Conservation (phyloP, 2,329 filamentous ascomycete species). For the Ambrosiella beaveri region DNA sequence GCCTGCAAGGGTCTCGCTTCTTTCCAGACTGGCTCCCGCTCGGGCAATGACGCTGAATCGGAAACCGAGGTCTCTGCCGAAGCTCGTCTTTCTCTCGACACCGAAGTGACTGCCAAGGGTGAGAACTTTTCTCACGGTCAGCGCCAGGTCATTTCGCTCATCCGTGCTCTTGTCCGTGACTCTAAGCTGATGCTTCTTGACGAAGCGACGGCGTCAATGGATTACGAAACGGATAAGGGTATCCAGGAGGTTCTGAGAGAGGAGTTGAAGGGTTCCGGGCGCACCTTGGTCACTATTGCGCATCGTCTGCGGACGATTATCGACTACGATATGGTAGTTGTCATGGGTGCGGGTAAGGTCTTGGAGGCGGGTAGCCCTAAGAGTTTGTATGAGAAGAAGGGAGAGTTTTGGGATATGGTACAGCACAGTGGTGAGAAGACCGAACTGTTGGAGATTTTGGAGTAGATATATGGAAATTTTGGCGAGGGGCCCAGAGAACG, state of each 20-base stretch:
- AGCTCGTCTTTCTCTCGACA: slow-evolving; percentile 22
- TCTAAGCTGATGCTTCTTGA: slow-evolving; percentile 31
- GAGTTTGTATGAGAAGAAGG: slow-evolving; percentile 27
- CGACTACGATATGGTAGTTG: slow-evolving; percentile 33
- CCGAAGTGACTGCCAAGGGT: slow-evolving; percentile 26
- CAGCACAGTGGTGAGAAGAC: slow-evolving; percentile 36
- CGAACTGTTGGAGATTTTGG: slow-evolving; percentile 10
- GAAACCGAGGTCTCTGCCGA: slow-evolving; percentile 7
- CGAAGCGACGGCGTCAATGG: slow-evolving; percentile 33
- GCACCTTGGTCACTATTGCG: slow-evolving; percentile 31
- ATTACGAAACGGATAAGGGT: slow-evolving; percentile 29
- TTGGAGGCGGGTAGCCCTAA: slow-evolving; percentile 31
- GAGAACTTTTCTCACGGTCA: slow-evolving; percentile 32
- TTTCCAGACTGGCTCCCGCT: slow-evolving; percentile 21
- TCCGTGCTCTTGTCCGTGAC: slow-evolving; percentile 28
- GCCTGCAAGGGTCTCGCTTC: slow-evolving; percentile 32
- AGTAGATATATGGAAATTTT: not conserved
- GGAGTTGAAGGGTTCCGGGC: slow-evolving; percentile 28
- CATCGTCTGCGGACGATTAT: slow-evolving; percentile 33
- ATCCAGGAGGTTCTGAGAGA: slow-evolving; percentile 29
- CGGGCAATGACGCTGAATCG: slow-evolving; percentile 10
- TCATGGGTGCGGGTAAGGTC: slow-evolving; percentile 29
- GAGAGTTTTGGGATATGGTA: slow-evolving; percentile 37
- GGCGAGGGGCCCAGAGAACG: not conserved
- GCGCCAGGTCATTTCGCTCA: slow-evolving; percentile 31